A percentile compares a stretch with the other conserved stretches of the same genome.
phyloP scores from a whole-genome alignment of 352 stramenopile species.

The Pythium diclinum region DNA sequence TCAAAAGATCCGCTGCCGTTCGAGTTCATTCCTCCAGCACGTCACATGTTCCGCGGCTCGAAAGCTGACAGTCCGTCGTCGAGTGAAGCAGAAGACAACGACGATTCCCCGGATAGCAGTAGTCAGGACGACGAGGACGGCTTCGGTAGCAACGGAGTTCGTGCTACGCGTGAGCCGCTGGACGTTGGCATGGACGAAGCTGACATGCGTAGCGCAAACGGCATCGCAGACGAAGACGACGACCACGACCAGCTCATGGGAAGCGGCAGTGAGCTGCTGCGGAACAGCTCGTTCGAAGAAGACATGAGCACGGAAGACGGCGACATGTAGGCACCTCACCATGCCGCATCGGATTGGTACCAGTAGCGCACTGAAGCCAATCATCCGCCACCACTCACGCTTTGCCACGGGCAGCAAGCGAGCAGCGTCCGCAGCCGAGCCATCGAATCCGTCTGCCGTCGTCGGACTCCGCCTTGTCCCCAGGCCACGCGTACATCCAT shows the following conservation, averaged over 20 bases:
- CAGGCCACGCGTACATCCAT: neutral
- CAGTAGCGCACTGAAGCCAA: constrained; percentile 4
- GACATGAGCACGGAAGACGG: constrained; percentile 31
- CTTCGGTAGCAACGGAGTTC: constrained; percentile 1
- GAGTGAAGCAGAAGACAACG: constrained; percentile 43
- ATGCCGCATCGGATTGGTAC: neutral
- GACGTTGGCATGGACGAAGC: constrained; percentile 36
- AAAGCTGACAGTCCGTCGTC: constrained; percentile 59
- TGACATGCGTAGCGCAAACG: constrained; percentile 31
- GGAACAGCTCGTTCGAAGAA: constrained; percentile 54
- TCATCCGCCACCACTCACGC: neutral
- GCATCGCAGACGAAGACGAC: constrained; percentile 33
- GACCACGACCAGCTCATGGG: constrained; percentile 74
- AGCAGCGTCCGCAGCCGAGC: neutral
- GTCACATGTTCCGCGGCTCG: constrained; percentile 73
- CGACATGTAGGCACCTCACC: constrained; percentile 21
- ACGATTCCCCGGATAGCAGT: constrained; percentile 23
- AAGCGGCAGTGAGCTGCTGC: constrained; percentile 69
- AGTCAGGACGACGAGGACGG: constrained; percentile 25
- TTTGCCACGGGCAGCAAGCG: neutral
- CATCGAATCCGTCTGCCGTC: neutral
- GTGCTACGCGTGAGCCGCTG: constrained; percentile 1
- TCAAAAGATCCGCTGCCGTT: constrained; percentile 41
- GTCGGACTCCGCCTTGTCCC: neutral
- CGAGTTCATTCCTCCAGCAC: constrained; percentile 65